Evolutionary conservation across 1,139 yeast genomes (phyloP), one percentile per base, ranked within the genome.

Genomic region (Yamadazyma blattariae): DNA sequence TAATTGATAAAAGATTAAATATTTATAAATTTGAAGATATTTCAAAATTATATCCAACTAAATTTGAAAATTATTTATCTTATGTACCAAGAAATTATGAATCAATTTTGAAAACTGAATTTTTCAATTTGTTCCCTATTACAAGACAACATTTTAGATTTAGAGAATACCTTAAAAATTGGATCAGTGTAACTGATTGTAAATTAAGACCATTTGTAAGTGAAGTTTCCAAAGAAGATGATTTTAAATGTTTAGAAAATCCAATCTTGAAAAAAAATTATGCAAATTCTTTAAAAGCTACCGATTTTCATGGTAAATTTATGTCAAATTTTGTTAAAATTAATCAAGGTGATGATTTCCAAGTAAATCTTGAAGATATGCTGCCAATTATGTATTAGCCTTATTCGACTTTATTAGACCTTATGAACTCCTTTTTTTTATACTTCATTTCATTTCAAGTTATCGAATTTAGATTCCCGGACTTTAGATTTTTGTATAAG

Each of bases 21-120:
- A 35, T 47, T 9, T 37, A 29, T 22, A 34, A 41, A 16, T 41
- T 44, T 23, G 38, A 43, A 16, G 43, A 40, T 34, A 12, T 43
- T 10, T 27, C 34, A 12, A 31, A 36, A 12, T 30, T 47, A 14
- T 30, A 46, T n/a, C 50, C 51, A 6, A 36, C 45, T 2, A 36
- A 41, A 16, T 47, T 41, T 30, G 51, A 47, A 30, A 47, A 47
- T 29, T 34, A 35, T 19, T 24, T 40, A 7, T 52, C 63, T 0
- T 64, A 61, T 39, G 40, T 65, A 18, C 72, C 71, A 2, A 38
- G 43, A 19, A 51, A 56, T 18, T 66, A 58, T 40, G 51, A 48
- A 30, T 51, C 44, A n/a, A 28, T 61, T 5, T 46, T 67, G 23
- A 45, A 48, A 10, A 48, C 47, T 25, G 67, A 64, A 36, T 67